Base-by-base conservation (phyloP, 2,329 filamentous ascomycete species). In the Fusarium begoniae region DNA sequence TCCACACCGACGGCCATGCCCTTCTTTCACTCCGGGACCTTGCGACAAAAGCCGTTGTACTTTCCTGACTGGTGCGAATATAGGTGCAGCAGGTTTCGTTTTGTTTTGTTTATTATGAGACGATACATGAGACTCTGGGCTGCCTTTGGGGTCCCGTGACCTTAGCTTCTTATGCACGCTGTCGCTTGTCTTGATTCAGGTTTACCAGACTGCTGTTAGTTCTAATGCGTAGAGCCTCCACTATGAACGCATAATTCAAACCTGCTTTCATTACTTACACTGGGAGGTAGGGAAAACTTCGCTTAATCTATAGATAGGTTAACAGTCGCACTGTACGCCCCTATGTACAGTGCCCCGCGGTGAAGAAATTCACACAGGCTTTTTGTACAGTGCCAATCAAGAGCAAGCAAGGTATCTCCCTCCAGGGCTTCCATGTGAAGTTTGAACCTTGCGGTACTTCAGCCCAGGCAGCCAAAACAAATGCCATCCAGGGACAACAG, bases 341-440 rank as follows among this genome's bases (percentile, higher is more conserved):
- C 50, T 28, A 28, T 22, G 18, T 61, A 73, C 70, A 43, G 69
- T 72, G 70, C 70, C 70, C 66, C 70, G 56, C 56, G 66, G 48
- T 59, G 37, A 28, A 68, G 53, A 71, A 67, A 73, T 73, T 73
- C 48, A 54, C 70, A 73, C 70, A 72, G n/a, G 47, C 57, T 15
- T 30, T 10, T n/a, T 50, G 30, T 54, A 70, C 70, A 73, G 70
- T 72, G 60, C 38, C 24, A 58, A 51, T 38, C 12, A 38, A 58
- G 24, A 37, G 48, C 41, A 59, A 37, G 48, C 32, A 51, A 28
- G 43, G 63, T 72, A 58, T 48, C 69, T 69, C 13, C 13, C 45
- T 28, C 26, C 24, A 48, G 13, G 45, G 45, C 45, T 30, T 48
- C 45, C 45, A 48, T 48, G 26, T 28, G 45, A 45, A 45, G 43